Percentiles rank a stretch among this genome's conserved stretches.
These are phyloP conservation scores for Yamagishiella unicocca DNA, from an alignment of 139 green algal genomes.

Conservation along the genomic window DNA sequence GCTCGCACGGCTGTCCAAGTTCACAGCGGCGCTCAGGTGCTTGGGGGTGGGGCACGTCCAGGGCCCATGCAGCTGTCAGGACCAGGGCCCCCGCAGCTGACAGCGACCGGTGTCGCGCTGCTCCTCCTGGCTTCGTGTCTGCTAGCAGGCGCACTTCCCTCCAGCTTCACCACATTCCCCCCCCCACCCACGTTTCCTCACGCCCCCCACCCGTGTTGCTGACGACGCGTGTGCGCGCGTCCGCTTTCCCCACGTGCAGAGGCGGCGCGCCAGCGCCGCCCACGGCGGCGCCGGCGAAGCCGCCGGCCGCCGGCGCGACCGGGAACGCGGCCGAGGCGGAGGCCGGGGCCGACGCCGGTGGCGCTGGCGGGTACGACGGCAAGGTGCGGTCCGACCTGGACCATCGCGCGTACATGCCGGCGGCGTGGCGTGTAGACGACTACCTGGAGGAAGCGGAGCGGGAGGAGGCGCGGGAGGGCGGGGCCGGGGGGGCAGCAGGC, in stretches of 20 bases:
- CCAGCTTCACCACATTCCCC: too few species aligned
- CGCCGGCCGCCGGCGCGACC: not conserved
- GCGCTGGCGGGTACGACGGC: constrained; percentile 46
- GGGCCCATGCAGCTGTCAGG: too few species aligned
- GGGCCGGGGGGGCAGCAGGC: constrained; percentile 37
- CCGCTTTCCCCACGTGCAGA: too few species aligned
- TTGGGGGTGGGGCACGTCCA: not conserved
- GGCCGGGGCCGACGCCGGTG: not conserved
- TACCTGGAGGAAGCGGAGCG: constrained; percentile 52
- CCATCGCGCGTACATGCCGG: constrained; percentile 79
- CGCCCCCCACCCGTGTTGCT: too few species aligned
- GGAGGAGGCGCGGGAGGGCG: constrained; percentile 42
- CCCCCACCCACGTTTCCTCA: too few species aligned
- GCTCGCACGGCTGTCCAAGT: constrained; percentile 68
- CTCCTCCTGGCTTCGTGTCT: too few species aligned
- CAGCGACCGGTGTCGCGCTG: too few species aligned
- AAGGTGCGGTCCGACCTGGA: constrained; percentile 75
- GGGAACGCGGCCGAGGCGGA: not conserved
- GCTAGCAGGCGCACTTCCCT: too few species aligned
- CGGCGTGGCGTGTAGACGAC: constrained; percentile 77
- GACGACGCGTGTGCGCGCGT: too few species aligned
- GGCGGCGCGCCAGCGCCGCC: too few species aligned
- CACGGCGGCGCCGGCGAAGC: not conserved
- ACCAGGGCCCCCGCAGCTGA: too few species aligned
- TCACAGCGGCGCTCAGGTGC: constrained; percentile 64